Conservation (phyloP, 1,139 yeast species). For the Hemisphaericaspora lyxosophila region DNA sequence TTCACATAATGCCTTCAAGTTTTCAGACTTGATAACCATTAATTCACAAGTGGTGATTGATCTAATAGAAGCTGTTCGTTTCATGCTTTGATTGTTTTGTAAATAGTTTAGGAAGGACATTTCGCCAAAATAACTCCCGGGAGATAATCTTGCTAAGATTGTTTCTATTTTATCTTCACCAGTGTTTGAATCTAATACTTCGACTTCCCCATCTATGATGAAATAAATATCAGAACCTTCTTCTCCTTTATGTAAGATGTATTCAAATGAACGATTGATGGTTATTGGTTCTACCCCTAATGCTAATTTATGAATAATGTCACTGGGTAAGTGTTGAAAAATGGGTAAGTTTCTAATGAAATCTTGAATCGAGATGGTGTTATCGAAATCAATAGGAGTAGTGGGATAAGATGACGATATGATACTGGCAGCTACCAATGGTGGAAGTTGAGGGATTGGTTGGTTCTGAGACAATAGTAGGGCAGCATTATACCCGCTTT, state of each 20-base stretch:
- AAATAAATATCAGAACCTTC: conserved; percentile 64
- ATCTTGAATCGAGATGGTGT: conserved; percentile 45
- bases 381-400: not conserved
- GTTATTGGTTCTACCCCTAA: conserved; percentile 58
- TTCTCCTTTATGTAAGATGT: conserved; percentile 59
- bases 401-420: conserved; percentile 4
- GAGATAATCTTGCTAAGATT: conserved; percentile 55
- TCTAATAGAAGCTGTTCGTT: conserved; percentile 62
- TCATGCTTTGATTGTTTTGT: conserved; percentile 25
- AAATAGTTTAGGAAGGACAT: conserved; percentile 63
- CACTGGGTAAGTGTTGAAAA: conserved; percentile 55
- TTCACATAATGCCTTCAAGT: conserved; percentile 51
- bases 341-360: conserved; percentile 58
- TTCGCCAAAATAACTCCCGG: conserved; percentile 75
- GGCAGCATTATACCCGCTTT: conserved; percentile 13
- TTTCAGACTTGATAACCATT: conserved; percentile 55
- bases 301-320: conserved; percentile 62
- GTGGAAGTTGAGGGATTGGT: conserved; percentile 27
- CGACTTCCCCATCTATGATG: conserved; percentile 68
- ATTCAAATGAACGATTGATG: conserved; percentile 52
- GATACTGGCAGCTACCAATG: conserved; percentile 12
- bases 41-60: conserved; percentile 61
- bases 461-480: conserved; percentile 28
- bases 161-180: conserved; percentile 31
- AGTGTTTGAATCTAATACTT: conserved; percentile 49